Evolutionary conservation across 2,329 filamentous ascomycete species (phyloP), one percentile per base, ranked within the genome.

Genomic region (Mollisia scopiformis): DNA sequence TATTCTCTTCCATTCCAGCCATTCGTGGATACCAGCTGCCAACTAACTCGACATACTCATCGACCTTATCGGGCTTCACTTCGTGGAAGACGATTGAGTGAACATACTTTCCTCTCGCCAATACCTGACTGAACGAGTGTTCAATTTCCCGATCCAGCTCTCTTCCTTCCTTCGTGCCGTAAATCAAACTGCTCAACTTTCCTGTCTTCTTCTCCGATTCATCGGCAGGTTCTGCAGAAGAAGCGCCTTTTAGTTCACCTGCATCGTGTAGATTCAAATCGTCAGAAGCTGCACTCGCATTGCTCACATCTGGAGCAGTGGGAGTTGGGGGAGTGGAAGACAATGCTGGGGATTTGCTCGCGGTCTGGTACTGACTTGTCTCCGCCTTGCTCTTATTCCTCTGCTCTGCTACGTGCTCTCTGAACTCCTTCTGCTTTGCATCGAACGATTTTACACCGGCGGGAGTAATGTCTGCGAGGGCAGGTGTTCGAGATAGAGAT

Each of bases 41-140:
- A 14, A 98, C 92, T 53, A 98, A 82, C 61, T 94, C 84, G 55
- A 94, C 88, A 74, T 99, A 99, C 73, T 98, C 94, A 65, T 97
- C 93, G 50, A 97, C 91, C 79, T 92, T 95, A 71, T 97, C 93
- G 63, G 93, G 93, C 79, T 96, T 93, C 67, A 99, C 95, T 64
- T 96, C 87, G 80, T 99, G 95, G 74, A 97, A 92, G 61, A 97
- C 93, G 75, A 99, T 97, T 50, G 93, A 96, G 78, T 99, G 95
- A 57, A 99, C 93, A 73, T 99, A 99, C 80, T 99, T 99, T 73
- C 95, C 95, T 67, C 95, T 86, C 25, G 95, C 95, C 49, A 99
- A 82, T 47, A 98, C 91, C 76, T 97, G 93, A 55, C 91, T 96
- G 80, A 98, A 99, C 74, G 91, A 96, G 61, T 93, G 88, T 80